Conservation (phyloP, 345 rosid species). For the Psidium guajava region DNA sequence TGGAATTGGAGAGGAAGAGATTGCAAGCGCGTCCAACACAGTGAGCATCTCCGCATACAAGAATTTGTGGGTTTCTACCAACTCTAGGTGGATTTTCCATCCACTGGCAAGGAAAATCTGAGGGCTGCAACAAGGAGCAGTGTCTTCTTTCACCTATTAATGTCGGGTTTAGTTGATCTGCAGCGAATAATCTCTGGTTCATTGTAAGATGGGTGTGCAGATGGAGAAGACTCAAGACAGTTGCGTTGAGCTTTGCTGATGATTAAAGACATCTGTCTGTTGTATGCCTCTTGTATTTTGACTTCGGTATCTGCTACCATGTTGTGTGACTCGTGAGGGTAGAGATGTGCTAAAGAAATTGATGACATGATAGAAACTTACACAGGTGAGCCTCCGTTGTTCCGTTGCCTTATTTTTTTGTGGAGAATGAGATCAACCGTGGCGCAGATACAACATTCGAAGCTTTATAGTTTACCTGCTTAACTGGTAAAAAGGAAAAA, state of each 20-base stretch:
- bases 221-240: background rate
- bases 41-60: constrained; percentile 9
- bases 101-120: background rate
- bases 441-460: background rate
- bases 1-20: constrained; percentile 61
- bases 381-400: background rate
- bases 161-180: background rate
- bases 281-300: background rate
- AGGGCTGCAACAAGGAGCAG: background rate
- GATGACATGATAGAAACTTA: background rate
- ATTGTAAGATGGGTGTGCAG: background rate
- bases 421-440: background rate
- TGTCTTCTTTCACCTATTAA: background rate
- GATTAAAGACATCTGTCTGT: background rate
- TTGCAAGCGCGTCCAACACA: constrained; percentile 35
- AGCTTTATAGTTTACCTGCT: background rate
- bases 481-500: background rate
- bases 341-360: background rate
- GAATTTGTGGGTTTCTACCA: background rate
- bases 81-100: background rate
- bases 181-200: background rate
- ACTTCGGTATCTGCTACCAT: background rate
- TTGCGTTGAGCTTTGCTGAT: background rate
- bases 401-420: background rate
- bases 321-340: background rate